Base-by-base conservation (phyloP, 2,329 filamentous ascomycete genomes). In the Karstenula rhodostoma region DNA sequence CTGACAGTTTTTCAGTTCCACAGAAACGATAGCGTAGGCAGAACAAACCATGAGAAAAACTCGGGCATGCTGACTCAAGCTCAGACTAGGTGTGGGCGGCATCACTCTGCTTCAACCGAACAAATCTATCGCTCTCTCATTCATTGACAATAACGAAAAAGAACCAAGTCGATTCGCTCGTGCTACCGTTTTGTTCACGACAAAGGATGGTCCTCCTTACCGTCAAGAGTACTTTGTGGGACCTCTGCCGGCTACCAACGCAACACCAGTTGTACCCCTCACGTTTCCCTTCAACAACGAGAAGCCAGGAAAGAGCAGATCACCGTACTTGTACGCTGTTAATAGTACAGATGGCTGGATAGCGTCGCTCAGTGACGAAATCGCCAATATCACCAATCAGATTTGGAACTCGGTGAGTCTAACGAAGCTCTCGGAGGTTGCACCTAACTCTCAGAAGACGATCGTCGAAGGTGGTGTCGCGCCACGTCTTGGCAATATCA, bases 201-300 rank as follows among this genome's bases (percentile, higher is more conserved):
- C 64, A 13, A n/a, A 29, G 40, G 56, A 59, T 49, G 63, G 78
- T 9, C 72, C 81, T 9, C 72, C 81, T 0, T 76, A 77, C 59
- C 71, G 74, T 50, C 72, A 77, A 48, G 78, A 86, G 58, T 81
- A 84, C 61, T 69, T 82, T 48, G 80, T 85, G 17, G 84, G 84
- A 0, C 84, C 84, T 17, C 67, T 86, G 25, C 83, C 83, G 3
- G 70, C 83, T 43, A 71, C 74, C 25, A 75, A 81, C 42, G 70
- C 72, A 1, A 80, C 79, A 0, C 77, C 76, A 0, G 56, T 70
- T 22, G 19, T 60, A 35, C 67, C 67, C 15, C 63, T 72, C 37
- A 61, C 64, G 5, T 72, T 62, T 35, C 66, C 63, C 4, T 71
- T 71, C 52, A 64, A 71, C 60, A 66, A 68, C 27, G 33, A 58